phyloP scores from a whole-genome alignment of 2,329 filamentous ascomycete species.

The Aspergillus oerlinghausenensis region DNA sequence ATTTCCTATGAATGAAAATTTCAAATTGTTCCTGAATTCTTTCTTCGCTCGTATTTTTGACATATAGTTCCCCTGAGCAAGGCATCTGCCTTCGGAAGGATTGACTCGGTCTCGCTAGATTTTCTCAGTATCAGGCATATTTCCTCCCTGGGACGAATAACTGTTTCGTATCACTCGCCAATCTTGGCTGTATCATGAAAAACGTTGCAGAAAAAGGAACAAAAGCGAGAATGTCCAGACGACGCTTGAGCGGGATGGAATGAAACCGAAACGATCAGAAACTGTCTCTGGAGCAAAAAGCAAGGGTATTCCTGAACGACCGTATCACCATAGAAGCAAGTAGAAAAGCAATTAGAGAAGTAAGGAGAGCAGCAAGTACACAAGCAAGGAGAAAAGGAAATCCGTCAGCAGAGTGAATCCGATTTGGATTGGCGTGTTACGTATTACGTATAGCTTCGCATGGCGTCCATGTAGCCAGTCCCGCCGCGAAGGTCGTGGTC shows the following conservation, averaged over 20 bases:
- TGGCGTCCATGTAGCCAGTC: constrained; percentile 73
- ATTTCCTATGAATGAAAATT: constrained; percentile 5
- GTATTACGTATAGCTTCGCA: constrained; percentile 65
- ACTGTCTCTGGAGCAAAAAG: neutral
- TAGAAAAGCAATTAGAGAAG: neutral
- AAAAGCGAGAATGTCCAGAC: neutral
- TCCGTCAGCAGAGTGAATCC: neutral
- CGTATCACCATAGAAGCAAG: neutral
- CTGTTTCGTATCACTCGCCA: neutral
- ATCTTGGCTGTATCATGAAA: neutral
- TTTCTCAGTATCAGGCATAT: neutral
- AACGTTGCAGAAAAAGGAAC: neutral
- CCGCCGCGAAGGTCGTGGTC: constrained; percentile 79
- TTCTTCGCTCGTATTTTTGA: neutral
- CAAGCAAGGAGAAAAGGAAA: neutral
- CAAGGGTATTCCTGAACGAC: neutral
- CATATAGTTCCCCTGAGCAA: neutral
- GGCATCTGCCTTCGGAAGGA: neutral
- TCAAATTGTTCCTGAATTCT: neutral
- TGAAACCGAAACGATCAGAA: neutral
- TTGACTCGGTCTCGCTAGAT: neutral
- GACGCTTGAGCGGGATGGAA: neutral
- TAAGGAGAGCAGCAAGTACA: neutral
- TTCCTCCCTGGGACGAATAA: neutral
- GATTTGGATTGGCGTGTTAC: constrained; percentile 13